Base-by-base conservation (phyloP, 2,329 filamentous ascomycete genomes). In the Fusarium phyllophilum region DNA sequence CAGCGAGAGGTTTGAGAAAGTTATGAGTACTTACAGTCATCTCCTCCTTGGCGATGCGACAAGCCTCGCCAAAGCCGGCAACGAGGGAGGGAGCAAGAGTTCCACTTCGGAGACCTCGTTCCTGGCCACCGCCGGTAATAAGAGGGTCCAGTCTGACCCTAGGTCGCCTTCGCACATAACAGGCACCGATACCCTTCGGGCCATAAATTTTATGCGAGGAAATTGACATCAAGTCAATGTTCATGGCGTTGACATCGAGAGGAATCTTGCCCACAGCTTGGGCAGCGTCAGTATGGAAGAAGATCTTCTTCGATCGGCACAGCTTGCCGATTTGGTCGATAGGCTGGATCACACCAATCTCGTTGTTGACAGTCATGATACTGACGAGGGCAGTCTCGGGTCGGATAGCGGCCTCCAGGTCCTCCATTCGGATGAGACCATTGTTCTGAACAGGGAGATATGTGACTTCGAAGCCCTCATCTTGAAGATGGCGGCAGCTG, bases 211-310 rank as follows among this genome's bases (percentile, higher is more conserved):
- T 99, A 86, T 99, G 96, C 36, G 94, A 95, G 14, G 96, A 98
- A 70, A 99, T 98, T 36, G 96, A 98, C 96, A 99, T 98, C 80
- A 99, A 86, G 81, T 99, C 96, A 74, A 99, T 92, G 83, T 98
- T 97, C 94, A 97, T 96, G 83, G 94, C 93, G 83, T 98, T 98
- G 80, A 99, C 96, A 79, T 98, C 95, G 54, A 99, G 86, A 0
- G 95, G 94, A 56, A 99, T 98, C 87, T 99, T 99, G 80, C 96
- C 96, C n/a, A 98, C 95, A 22, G 96, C 96, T 85, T 99, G 96
- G 3, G 96, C 96, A 58, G 89, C 96, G 82, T 99, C 96, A 31
- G 95, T 97, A 85, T 99, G 96, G 90, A 99, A 99, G 84, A 98
- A 99, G 49, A 98, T 88, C 86, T 98, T 98, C 84, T 94, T 96